These are phyloP conservation scores for Pseudevernia furfuracea DNA, from an alignment of 495 filamentous ascomycete genomes.

Conservation along the genomic window DNA sequence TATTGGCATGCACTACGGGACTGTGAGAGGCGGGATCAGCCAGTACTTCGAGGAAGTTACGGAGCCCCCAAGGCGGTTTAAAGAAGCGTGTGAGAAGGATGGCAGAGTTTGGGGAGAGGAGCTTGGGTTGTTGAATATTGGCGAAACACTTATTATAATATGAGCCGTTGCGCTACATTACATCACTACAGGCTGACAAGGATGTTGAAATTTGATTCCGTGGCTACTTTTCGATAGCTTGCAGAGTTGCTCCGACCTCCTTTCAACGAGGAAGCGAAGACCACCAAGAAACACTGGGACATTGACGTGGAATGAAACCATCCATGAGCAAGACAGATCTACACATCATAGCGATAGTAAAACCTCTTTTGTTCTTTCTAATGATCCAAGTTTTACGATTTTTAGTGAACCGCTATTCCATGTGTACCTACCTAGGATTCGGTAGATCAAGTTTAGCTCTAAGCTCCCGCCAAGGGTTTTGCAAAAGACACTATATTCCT, in stretches of 20 bases:
- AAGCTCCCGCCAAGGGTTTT: no score
- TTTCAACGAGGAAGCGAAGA: no score
- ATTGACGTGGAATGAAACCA: no score
- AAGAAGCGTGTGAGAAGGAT: slow-evolving; percentile 33
- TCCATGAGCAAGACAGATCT: no score
- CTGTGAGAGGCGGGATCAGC: slow-evolving; percentile 34
- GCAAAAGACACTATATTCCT: no score
- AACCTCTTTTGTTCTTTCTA: no score
- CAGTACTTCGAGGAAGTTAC: slow-evolving; percentile 37
- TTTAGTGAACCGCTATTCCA: no score
- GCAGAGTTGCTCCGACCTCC: background rate
- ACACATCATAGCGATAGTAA: no score
- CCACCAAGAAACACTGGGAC: no score
- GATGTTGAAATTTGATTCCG: background rate
- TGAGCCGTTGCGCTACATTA: background rate
- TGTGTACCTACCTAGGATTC: no score
- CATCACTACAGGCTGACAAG: background rate
- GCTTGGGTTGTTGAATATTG: slow-evolving; percentile 34
- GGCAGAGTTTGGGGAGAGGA: slow-evolving; percentile 32
- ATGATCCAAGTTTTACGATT: no score
- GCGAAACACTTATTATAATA: slow-evolving; percentile 26
- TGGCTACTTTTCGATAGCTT: background rate
- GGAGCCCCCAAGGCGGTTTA: slow-evolving; percentile 35
- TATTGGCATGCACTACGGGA: slow-evolving; percentile 41
- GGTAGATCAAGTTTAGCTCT: no score